Conservation (phyloP, 2,329 filamentous ascomycete genomes). For the Cladosporium sp. region DNA sequence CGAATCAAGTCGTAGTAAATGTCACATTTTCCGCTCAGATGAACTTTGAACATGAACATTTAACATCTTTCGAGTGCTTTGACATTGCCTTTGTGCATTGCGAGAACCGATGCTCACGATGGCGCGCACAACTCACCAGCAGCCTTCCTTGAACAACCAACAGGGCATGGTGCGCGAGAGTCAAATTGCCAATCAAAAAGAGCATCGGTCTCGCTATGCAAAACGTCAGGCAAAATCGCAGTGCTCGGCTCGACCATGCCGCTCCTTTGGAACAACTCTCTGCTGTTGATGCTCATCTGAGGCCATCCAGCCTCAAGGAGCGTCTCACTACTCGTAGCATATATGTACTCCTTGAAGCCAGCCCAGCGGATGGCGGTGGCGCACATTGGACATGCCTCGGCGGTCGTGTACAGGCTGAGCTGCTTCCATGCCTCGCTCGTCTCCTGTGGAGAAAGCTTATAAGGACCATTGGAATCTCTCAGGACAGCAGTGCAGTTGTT, state of each 20-base stretch:
- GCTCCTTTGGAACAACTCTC: slow-evolving; percentile 46
- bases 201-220: slow-evolving; percentile 52
- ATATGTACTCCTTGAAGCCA: slow-evolving; percentile 54
- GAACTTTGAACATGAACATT: not conserved
- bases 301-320: slow-evolving; percentile 48
- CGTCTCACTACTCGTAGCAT: slow-evolving; percentile 48
- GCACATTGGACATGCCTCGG: slow-evolving; percentile 57
- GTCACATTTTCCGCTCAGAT: not conserved
- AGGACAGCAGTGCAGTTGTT: slow-evolving; percentile 50
- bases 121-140: not conserved
- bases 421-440: slow-evolving; percentile 44
- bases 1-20: too few relatives aligned
- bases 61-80: too few relatives aligned
- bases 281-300: slow-evolving; percentile 46
- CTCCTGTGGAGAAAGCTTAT: slow-evolving; percentile 39
- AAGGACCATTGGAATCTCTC: slow-evolving; percentile 43
- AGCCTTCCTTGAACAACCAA: slow-evolving; percentile 27
- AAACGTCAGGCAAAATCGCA: slow-evolving; percentile 41
- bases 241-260: slow-evolving; percentile 35
- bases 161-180: slow-evolving; percentile 32
- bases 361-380: slow-evolving; percentile 55
- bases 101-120: not conserved
- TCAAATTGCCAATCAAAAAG: slow-evolving; percentile 55
- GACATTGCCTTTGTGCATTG: too few relatives aligned
- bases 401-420: slow-evolving; percentile 55